Conservation (phyloP, 176 grass and related monocot genomes). For the Musa troglodytarum region DNA sequence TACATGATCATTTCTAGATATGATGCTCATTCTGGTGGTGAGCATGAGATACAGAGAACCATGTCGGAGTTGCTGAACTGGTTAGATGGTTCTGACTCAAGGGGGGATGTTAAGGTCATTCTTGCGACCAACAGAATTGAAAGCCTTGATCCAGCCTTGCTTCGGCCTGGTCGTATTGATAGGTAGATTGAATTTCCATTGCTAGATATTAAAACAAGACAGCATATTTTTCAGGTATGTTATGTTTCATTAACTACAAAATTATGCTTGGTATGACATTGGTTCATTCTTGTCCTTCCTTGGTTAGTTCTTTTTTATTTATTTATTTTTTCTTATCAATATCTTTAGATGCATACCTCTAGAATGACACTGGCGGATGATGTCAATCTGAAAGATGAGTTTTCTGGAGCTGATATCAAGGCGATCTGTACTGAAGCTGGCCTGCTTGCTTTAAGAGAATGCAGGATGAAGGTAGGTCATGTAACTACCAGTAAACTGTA, state of each 20-base stretch:
- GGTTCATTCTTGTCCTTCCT: not conserved
- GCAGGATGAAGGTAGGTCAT: not conserved
- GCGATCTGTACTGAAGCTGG: slow-evolving; percentile 17
- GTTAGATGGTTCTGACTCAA: slow-evolving; percentile 15
- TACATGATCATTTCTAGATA: not conserved
- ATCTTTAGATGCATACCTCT: slow-evolving; percentile 8
- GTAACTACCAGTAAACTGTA: not conserved
- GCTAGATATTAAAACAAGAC: slow-evolving; percentile 16
- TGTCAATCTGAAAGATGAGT: slow-evolving; percentile 18
- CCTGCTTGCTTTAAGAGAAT: slow-evolving; percentile 15
- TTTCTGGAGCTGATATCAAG: slow-evolving; percentile 19
- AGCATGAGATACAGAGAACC: slow-evolving; percentile 16
- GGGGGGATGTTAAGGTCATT: slow-evolving; percentile 14
- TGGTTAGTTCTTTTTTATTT: not conserved
- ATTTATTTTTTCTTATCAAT: too few relatives aligned
- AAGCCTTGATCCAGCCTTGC: slow-evolving; percentile 14
- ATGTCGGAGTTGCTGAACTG: slow-evolving; percentile 12
- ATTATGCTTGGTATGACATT: too few relatives aligned
- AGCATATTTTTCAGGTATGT: slow-evolving; percentile 5
- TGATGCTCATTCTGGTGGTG: slow-evolving; percentile 21
- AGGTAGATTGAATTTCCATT: slow-evolving; percentile 12
- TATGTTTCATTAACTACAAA: not conserved
- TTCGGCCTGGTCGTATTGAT: slow-evolving; percentile 5
- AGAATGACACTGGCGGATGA: slow-evolving; percentile 18
- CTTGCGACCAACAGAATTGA: slow-evolving; percentile 18